These are phyloP conservation scores for Cubamyces lactineus DNA, from an alignment of 768 basidiomycete genomes.

Conservation along the genomic window DNA sequence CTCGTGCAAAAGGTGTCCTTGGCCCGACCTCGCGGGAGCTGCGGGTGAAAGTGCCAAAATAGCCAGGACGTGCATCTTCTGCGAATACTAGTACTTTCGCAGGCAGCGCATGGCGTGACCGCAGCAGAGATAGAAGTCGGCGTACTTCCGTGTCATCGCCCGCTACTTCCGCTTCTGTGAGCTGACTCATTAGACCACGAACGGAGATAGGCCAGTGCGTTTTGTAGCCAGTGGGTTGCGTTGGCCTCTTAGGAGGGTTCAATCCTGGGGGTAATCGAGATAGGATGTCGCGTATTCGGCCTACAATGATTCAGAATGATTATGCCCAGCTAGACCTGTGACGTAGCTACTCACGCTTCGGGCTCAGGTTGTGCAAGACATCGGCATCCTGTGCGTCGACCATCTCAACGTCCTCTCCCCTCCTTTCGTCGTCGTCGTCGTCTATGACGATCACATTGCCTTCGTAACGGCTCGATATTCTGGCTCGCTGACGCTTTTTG, in stretches of 20 bases:
- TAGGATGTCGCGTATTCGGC: conserved; percentile 27
- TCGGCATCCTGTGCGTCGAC: conserved; percentile 19
- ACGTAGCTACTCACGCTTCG: conserved; percentile 42
- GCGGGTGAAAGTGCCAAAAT: conserved; percentile 93
- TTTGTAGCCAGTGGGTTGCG: conserved; percentile 32
- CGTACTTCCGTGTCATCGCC: conserved; percentile 75
- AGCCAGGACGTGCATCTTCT: conserved; percentile 88
- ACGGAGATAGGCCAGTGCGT: conserved; percentile 41
- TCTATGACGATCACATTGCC: conserved; percentile 66
- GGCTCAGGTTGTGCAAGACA: conserved; percentile 35
- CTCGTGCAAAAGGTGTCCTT: conserved; percentile 80
- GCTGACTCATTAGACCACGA: conserved; percentile 56
- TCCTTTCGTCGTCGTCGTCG: conserved; percentile 39
- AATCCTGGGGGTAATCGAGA: conserved; percentile 24
- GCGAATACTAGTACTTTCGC: conserved; percentile 84
- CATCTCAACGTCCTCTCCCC: conserved; percentile 32
- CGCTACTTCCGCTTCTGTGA: conserved; percentile 78
- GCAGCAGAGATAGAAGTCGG: conserved; percentile 60
- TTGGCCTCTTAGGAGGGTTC: conserved; percentile 35
- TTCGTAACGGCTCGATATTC: conserved; percentile 29
- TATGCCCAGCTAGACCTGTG: too few species aligned
- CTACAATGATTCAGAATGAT: conserved; percentile 13
- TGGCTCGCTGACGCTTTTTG: conserved; percentile 30
- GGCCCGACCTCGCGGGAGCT: conserved; percentile 78
- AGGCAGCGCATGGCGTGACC: conserved; percentile 62